A percentile compares a stretch with the other conserved stretches of the same genome.
Evolutionary conservation across 208 protist genomes (phyloP).

Genomic region (Wallacemonas sp.): DNA sequence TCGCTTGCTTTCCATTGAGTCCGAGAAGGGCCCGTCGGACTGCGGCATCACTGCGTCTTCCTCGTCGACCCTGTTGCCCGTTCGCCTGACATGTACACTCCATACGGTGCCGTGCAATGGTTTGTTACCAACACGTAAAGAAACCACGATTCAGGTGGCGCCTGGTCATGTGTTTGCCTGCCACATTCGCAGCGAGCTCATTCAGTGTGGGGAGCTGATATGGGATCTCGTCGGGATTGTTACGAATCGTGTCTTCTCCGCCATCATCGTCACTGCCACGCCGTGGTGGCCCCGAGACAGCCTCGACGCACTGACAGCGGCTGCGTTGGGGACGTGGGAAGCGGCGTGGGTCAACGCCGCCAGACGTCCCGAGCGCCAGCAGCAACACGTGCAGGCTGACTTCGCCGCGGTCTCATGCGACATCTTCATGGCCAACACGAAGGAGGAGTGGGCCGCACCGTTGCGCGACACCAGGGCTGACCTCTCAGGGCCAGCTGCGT

Average conservation of each 20-base stretch:
- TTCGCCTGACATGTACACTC: neutral
- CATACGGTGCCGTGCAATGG: neutral
- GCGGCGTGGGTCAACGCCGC: neutral
- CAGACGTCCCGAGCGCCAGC: neutral
- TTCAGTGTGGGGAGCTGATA: constrained; percentile 31
- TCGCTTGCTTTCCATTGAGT: too few species aligned
- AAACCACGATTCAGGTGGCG: constrained; percentile 16
- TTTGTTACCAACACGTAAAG: constrained; percentile 16
- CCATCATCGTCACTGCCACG: constrained; percentile 15
- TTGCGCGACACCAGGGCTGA: neutral
- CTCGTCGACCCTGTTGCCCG: neutral
- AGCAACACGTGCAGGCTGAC: constrained; percentile 2
- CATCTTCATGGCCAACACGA: constrained; percentile 5
- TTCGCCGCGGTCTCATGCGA: neutral
- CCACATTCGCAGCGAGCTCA: constrained; percentile 23
- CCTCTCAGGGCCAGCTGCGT: neutral
- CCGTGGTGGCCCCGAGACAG: constrained; percentile 23
- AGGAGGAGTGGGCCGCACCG: constrained; percentile 16
- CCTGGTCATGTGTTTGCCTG: neutral
- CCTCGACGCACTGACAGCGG: neutral
- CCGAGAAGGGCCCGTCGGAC: too few species aligned
- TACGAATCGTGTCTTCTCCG: constrained; percentile 29
- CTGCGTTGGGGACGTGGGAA: neutral
- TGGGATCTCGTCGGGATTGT: constrained; percentile 42
- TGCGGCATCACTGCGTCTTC: neutral